These are phyloP conservation scores for Salix purpurea DNA, from an alignment of 345 rosid genomes.

Conservation along the genomic window DNA sequence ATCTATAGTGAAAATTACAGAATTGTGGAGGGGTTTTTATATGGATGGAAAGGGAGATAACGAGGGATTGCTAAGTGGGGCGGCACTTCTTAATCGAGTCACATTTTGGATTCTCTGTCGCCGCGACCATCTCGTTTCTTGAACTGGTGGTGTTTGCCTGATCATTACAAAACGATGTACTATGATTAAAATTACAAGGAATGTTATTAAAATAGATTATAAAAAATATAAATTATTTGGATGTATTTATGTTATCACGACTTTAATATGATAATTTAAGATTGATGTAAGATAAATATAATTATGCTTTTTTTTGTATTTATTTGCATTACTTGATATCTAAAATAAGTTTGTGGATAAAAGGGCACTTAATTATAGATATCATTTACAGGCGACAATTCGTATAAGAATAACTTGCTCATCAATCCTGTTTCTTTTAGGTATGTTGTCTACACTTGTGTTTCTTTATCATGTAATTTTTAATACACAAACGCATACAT, in stretches of 20 bases:
- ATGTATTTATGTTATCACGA: too few relatives aligned
- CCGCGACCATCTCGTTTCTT: background rate
- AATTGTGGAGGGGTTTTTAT: background rate
- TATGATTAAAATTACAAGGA: background rate
- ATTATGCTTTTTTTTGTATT: too few relatives aligned
- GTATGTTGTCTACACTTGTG: background rate
- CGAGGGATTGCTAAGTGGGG: slow-evolving; percentile 1
- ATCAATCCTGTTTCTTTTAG: background rate
- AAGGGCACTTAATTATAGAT: background rate
- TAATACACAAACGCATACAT: background rate
- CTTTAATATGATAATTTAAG: too few relatives aligned
- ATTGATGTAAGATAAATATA: too few relatives aligned
- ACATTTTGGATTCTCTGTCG: slow-evolving; percentile 12
- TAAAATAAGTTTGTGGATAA: background rate
- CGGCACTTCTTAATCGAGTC: slow-evolving; percentile 2
- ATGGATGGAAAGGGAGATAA: background rate
- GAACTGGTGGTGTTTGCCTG: background rate
- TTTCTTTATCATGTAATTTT: background rate
- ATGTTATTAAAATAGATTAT: background rate
- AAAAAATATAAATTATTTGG: too few relatives aligned
- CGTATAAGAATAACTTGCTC: background rate
- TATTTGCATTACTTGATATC: background rate
- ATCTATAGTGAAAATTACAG: background rate
- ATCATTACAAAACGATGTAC: background rate
- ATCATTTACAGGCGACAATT: background rate